Evolutionary conservation across 805 yeast genomes (phyloP).

Genomic region (Ogataea methylovora): DNA sequence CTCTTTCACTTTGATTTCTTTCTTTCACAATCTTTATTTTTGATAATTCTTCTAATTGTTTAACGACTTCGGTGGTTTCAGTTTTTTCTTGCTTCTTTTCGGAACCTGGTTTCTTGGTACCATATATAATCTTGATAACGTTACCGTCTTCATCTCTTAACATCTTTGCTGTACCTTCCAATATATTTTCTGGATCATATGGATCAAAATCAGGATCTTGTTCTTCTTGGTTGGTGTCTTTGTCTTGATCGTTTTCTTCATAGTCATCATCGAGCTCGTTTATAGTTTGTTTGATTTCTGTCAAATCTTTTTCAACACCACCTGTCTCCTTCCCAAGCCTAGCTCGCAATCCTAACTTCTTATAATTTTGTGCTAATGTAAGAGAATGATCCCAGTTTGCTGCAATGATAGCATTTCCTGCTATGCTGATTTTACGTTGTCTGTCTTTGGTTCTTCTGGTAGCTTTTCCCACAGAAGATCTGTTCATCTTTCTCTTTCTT

Average conservation of each 20-base stretch:
- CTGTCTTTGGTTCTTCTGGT: constrained; percentile 67
- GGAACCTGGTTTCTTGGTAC: constrained; percentile 38
- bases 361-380: constrained; percentile 83
- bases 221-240: constrained; percentile 28
- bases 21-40: constrained; percentile 34
- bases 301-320: constrained; percentile 62
- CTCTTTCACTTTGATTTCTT: constrained; percentile 62
- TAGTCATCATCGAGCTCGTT: constrained; percentile 12
- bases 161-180: constrained; percentile 73
- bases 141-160: constrained; percentile 64
- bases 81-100: constrained; percentile 13
- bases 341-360: constrained; percentile 66
- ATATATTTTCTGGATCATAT: constrained; percentile 53
- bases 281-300: constrained; percentile 28
- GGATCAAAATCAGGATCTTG: constrained; percentile 29
- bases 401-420: constrained; percentile 75
- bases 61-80: constrained; percentile 52
- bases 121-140: constrained; percentile 61
- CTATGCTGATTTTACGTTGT: constrained; percentile 57
- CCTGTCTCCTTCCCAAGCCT: constrained; percentile 68
- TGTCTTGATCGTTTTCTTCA: constrained; percentile 18
- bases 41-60: constrained; percentile 60
- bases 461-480: constrained; percentile 61
- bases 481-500: constrained; percentile 78
- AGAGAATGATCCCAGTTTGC: constrained; percentile 82